These are phyloP conservation scores for Mangifera indica DNA, from an alignment of 345 rosid genomes.

Conservation along the genomic window DNA sequence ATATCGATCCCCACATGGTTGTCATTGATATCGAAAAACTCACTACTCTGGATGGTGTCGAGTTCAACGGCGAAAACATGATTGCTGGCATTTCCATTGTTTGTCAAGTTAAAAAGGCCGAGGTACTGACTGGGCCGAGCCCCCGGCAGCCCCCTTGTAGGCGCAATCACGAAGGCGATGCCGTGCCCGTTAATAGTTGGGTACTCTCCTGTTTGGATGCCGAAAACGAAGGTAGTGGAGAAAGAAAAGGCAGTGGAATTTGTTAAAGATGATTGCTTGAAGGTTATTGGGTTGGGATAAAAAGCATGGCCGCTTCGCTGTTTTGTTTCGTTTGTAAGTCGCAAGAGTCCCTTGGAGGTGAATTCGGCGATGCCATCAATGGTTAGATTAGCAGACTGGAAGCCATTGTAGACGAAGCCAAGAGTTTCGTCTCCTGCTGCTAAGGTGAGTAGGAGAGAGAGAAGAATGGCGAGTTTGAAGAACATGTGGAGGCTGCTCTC, in stretches of 20 bases:
- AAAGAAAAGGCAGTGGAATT: slow-evolving; percentile 36
- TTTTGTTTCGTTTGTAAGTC: slow-evolving; percentile 41
- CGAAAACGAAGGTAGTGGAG: slow-evolving; percentile 61
- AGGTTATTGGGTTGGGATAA: slow-evolving; percentile 22
- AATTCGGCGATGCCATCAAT: slow-evolving; percentile 38
- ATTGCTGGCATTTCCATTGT: slow-evolving; percentile 38
- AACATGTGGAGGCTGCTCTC: slow-evolving; percentile 5
- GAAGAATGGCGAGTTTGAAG: slow-evolving; percentile 11
- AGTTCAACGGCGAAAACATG: slow-evolving; percentile 63
- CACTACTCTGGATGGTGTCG: slow-evolving; percentile 39
- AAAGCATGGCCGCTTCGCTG: slow-evolving; percentile 47
- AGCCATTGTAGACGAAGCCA: no score
- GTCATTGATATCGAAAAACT: slow-evolving; percentile 41
- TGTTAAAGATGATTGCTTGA: slow-evolving; percentile 49
- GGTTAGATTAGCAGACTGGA: no score
- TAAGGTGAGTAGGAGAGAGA: slow-evolving; percentile 4
- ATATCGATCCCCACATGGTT: slow-evolving; percentile 68
- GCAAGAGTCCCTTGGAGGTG: slow-evolving; percentile 40
- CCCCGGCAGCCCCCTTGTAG: slow-evolving; percentile 39
- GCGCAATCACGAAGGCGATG: slow-evolving; percentile 50
- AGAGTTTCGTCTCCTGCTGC: slow-evolving; percentile 9
- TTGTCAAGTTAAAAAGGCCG: slow-evolving; percentile 43
- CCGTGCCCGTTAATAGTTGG: slow-evolving; percentile 42
- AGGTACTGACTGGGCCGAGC: slow-evolving; percentile 36
- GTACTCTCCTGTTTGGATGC: slow-evolving; percentile 38